Conservation (phyloP, 176 grass and related monocot genomes). For the Eragrostis curvula region DNA sequence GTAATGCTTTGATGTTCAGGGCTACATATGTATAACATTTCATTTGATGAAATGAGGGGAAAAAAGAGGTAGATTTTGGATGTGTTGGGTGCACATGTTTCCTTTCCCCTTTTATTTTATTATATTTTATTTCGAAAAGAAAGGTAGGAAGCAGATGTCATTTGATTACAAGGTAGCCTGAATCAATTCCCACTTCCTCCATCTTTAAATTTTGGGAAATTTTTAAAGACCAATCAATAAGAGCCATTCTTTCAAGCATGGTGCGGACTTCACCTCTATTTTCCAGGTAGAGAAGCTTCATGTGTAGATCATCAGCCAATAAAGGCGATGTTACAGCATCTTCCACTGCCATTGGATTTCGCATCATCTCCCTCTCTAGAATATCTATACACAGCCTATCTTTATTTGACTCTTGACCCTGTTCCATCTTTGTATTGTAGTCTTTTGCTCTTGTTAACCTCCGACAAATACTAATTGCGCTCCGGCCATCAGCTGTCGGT, state of each 20-base stretch:
- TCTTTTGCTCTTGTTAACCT: constrained; percentile 86
- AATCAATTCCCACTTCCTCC: not conserved
- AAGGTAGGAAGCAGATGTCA: not conserved
- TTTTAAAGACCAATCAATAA: not conserved
- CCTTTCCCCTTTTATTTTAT: not conserved
- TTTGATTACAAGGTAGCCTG: not conserved
- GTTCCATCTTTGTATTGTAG: constrained; percentile 70
- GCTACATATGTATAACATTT: constrained; percentile 3
- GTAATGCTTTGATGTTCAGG: not conserved
- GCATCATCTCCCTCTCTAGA: constrained; percentile 85
- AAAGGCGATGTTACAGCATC: constrained; percentile 94
- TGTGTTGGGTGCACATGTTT: not conserved
- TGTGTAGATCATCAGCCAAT: constrained; percentile 84
- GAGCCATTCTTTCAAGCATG: constrained; percentile 23
- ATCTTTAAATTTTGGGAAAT: constrained; percentile 2
- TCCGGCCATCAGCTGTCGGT: constrained; percentile 73
- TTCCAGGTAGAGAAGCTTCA: constrained; percentile 97
- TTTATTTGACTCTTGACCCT: constrained; percentile 95
- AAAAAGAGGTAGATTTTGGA: not conserved
- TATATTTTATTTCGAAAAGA: not conserved
- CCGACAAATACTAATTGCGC: constrained; percentile 73
- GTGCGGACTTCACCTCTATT: constrained; percentile 73
- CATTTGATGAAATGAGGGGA: not conserved
- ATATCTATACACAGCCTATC: constrained; percentile 94
- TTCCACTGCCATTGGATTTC: constrained; percentile 74